Base-by-base conservation (phyloP, 257 asterid genomes). In the Lantana camara region DNA sequence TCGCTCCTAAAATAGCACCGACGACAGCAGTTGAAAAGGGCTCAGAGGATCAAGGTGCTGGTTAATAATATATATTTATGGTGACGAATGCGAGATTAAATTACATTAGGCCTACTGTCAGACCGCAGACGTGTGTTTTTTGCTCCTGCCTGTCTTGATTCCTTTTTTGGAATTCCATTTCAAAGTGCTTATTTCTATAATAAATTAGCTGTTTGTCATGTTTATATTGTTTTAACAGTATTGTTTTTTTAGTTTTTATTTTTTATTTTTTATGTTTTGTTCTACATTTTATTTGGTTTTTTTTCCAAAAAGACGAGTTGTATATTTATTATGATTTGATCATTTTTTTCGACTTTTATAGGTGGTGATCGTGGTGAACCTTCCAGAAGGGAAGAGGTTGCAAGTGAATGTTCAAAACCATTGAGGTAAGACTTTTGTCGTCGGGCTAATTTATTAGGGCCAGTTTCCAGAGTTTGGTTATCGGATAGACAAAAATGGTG, bases 41-140 rank as follows among this genome's bases (percentile, higher is more conserved):
- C 61, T 66, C 68, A 11, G 90, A 76, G 66, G 82, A 76, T 63
- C 82, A 80, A 78, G 95, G 94, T 92, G 59, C 71, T 56, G 48
- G 40, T 34, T 60, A 22, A 49, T 67, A 64, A 53, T 53, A n/a
- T 37, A 53, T 24, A 27, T 27, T 13, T 52, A 24, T 14, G 14
- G 21, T 52, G 37, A 23, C 14, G 40, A 24, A 24, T 24, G 21
- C 21, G 3, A 23, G 21, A 29, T 27, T 24, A 13, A 22, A 22
- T 21, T 51, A 10, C 7, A 21, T 51, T 51, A 21, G n/a, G 7
- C 55, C n/a, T n/a, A n/a, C n/a, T n/a, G n/a, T n/a, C n/a, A n/a
- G n/a, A n/a, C n/a, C n/a, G n/a, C 20, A n/a, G 32, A 9, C 5
- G 11, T 17, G 24, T 19, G 24, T 7, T 8, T 49, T 49, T 9